phyloP scores from a whole-genome alignment of 179 eudicot genomes.

The Spergularia azorica region DNA sequence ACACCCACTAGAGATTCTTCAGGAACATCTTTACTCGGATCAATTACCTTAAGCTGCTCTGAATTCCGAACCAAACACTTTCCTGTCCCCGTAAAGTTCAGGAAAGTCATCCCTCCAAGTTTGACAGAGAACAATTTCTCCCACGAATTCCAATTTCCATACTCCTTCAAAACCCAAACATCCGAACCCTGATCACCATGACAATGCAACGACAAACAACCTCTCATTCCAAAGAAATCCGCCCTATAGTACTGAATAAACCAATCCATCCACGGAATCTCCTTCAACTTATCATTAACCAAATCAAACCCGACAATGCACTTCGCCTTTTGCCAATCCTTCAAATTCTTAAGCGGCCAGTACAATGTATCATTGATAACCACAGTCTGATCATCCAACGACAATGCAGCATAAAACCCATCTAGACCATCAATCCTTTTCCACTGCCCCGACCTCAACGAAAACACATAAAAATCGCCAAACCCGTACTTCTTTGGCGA shows the following conservation, averaged over 20 bases:
- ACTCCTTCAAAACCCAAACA: constrained; percentile 17
- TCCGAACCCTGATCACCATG: constrained; percentile 17
- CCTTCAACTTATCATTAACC: constrained; percentile 3
- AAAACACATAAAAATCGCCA: constrained; percentile 22
- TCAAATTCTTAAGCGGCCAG: constrained; percentile 21
- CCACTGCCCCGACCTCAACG: constrained; percentile 10
- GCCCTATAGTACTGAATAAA: constrained; percentile 11
- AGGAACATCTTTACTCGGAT: constrained; percentile 3
- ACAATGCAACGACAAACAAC: constrained; percentile 23
- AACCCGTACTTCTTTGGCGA: constrained; percentile 14
- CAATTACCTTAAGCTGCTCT: constrained; percentile 14
- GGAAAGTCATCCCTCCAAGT: constrained; percentile 16
- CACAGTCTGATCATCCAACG: constrained; percentile 16
- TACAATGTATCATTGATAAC: constrained; percentile 15
- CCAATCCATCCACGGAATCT: constrained; percentile 23
- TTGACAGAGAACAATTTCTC: constrained; percentile 16
- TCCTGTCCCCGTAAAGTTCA: constrained; percentile 12
- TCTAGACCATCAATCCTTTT: constrained; percentile 19
- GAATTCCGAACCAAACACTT: constrained; percentile 13
- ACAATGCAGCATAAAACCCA: constrained; percentile 21
- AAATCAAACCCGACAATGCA: constrained; percentile 23
- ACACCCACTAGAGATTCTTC: constrained; percentile 10
- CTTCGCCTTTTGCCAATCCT: constrained; percentile 20
- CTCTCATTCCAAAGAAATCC: constrained; percentile 21
- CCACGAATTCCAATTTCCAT: constrained; percentile 22